phyloP scores from a whole-genome alignment of 2,329 filamentous ascomycete genomes.

The Ophiostoma piceae region DNA sequence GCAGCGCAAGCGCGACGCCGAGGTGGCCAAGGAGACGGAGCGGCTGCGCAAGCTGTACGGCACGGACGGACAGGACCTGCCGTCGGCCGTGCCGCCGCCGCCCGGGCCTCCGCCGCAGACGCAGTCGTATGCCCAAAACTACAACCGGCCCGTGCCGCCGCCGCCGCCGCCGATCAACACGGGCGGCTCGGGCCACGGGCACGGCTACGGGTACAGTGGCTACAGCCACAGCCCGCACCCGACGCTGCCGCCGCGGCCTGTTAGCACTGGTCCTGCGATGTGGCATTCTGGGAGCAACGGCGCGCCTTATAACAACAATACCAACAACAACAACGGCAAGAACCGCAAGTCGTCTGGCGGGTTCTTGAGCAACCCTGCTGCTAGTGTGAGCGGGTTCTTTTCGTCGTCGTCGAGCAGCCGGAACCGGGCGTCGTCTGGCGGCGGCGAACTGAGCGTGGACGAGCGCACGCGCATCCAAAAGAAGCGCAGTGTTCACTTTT shows the following conservation, averaged over 20 bases:
- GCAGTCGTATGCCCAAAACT: slow-evolving; percentile 25
- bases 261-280: slow-evolving; percentile 42
- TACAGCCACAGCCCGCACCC: neutral
- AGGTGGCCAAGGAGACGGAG: slow-evolving; percentile 76
- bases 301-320: slow-evolving; percentile 23
- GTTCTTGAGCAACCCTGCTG: slow-evolving; percentile 27
- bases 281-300: neutral
- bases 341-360: slow-evolving; percentile 12
- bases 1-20: slow-evolving; percentile 49
- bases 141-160: slow-evolving; percentile 37
- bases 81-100: slow-evolving; percentile 28
- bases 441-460: slow-evolving; percentile 24
- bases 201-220: neutral
- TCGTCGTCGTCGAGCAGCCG: slow-evolving; percentile 21
- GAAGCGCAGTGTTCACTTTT: slow-evolving; percentile 37
- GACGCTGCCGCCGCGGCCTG: slow-evolving; percentile 41
- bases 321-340: slow-evolving; percentile 17
- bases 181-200: neutral
- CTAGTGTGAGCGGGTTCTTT: slow-evolving; percentile 30
- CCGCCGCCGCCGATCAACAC: slow-evolving; percentile 24
- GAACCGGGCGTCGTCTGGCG: slow-evolving; percentile 24
- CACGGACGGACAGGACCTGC: slow-evolving; percentile 44
- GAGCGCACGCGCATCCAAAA: slow-evolving; percentile 33
- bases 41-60: slow-evolving; percentile 66
- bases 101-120: slow-evolving; percentile 26